A percentile compares a stretch with the other conserved stretches of the same genome.
Evolutionary conservation across 1,284 basidiomycete species (phyloP).

Genomic region (Puccinia novopanici): DNA sequence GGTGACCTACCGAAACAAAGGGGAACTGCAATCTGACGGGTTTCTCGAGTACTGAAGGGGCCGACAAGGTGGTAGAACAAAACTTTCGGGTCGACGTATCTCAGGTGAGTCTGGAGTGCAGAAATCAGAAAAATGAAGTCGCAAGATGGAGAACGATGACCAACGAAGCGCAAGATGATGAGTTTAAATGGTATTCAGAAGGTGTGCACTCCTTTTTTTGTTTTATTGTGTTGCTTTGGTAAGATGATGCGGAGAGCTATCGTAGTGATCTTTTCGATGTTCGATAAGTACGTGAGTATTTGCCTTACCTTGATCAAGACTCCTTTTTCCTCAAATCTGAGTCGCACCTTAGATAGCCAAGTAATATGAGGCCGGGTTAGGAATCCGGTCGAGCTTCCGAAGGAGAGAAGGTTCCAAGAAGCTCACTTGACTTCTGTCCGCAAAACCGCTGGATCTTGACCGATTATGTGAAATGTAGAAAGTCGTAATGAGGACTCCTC

Average conservation of each 20-base stretch:
- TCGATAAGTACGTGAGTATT: neutral
- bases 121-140: neutral
- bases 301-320: constrained; percentile 9
- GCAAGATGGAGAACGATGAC: neutral
- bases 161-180: constrained; percentile 20
- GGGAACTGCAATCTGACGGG: too few species aligned
- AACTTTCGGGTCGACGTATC: neutral
- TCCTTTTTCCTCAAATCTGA: constrained; percentile 9
- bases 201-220: neutral
- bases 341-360: neutral
- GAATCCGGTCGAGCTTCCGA: neutral
- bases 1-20: too few species aligned
- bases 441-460: neutral
- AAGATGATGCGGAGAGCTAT: neutral
- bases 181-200: constrained; percentile 3
- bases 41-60: neutral
- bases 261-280: constrained; percentile 20
- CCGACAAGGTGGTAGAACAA: neutral
- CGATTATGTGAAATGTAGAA: constrained; percentile 1
- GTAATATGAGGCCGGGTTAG: neutral
- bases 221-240: neutral
- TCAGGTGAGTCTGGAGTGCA: neutral
- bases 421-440: neutral
- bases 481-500: neutral
- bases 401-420: neutral